phyloP scores from a whole-genome alignment of 192 early-diverging fungal genomes.

The Pilaira anomala region DNA sequence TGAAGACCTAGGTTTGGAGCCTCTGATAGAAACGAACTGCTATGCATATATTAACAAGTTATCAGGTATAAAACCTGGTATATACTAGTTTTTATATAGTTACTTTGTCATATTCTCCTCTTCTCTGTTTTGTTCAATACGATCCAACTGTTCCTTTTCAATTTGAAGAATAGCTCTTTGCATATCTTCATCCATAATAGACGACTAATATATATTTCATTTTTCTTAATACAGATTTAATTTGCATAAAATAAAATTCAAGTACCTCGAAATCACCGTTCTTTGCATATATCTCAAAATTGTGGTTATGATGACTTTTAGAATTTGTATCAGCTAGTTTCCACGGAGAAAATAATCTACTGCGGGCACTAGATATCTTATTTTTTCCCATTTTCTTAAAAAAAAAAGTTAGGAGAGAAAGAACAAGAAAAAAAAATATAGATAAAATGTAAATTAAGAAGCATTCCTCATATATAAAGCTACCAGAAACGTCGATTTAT shows the following conservation, averaged over 20 bases:
- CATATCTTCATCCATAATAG: slow-evolving; percentile 5
- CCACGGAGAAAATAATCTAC: slow-evolving; percentile 1
- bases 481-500: too few relatives aligned
- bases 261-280: slow-evolving; percentile 2
- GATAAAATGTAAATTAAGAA: background rate
- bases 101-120: background rate
- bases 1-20: too few relatives aligned
- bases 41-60: too few relatives aligned
- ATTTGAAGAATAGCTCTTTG: background rate
- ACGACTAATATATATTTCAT: too few relatives aligned
- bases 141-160: slow-evolving; percentile 4
- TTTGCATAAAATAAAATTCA: too few relatives aligned
- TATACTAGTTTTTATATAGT: background rate
- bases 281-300: background rate
- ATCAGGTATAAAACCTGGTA: too few relatives aligned
- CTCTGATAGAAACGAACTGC: too few relatives aligned
- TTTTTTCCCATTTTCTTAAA: background rate
- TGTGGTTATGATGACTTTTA: background rate
- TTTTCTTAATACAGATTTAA: too few relatives aligned
- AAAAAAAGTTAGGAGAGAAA: background rate
- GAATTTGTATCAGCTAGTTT: background rate
- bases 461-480: too few relatives aligned
- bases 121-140: background rate
- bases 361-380: background rate
- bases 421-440: background rate